A percentile compares a stretch with the other conserved stretches of the same genome.
Evolutionary conservation across 2,329 filamentous ascomycete species (phyloP).

Genomic region (Neopestalotiopsis sp.): DNA sequence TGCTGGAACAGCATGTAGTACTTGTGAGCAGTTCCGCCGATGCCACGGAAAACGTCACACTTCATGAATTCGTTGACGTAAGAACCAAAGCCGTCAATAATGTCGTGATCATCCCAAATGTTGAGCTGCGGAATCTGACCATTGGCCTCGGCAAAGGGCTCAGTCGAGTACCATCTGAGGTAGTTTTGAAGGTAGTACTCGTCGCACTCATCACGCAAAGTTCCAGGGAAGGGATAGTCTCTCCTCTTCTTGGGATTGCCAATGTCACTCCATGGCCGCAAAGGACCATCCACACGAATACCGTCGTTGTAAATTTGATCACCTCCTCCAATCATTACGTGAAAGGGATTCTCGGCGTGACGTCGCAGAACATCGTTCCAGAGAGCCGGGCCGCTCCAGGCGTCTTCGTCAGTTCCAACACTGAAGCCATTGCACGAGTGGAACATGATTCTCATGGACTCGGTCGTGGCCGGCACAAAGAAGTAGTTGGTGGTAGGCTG

Average conservation of each 20-base stretch:
- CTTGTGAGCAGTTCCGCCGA: conserved; percentile 93
- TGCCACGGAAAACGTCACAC: conserved; percentile 87
- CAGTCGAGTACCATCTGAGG: conserved; percentile 79
- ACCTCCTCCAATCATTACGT: conserved; percentile 93
- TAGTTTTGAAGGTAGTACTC: conserved; percentile 93
- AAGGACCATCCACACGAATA: conserved; percentile 81
- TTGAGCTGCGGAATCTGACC: conserved; percentile 95
- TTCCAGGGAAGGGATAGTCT: conserved; percentile 76
- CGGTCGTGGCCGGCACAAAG: conserved; percentile 79
- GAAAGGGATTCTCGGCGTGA: conserved; percentile 82
- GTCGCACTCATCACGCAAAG: conserved; percentile 83
- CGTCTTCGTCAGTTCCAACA: conserved; percentile 71
- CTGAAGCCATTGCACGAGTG: conserved; percentile 98
- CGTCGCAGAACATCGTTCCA: conserved; percentile 92
- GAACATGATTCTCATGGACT: conserved; percentile 99
- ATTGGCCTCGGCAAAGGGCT: conserved; percentile 84
- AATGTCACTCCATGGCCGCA: conserved; percentile 83
- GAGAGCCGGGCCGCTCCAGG: conserved; percentile 87
- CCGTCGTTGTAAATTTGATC: conserved; percentile 98
- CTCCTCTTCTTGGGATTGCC: conserved; percentile 83
- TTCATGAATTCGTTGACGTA: conserved; percentile 95
- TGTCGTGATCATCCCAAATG: conserved; percentile 97
- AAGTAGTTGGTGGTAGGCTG: conserved; percentile 71
- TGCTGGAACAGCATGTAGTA: conserved; percentile 99
- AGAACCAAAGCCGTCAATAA: conserved; percentile 91